phyloP scores from a whole-genome alignment of 352 stramenopile genomes.

The Globisporangium abappressorium region DNA sequence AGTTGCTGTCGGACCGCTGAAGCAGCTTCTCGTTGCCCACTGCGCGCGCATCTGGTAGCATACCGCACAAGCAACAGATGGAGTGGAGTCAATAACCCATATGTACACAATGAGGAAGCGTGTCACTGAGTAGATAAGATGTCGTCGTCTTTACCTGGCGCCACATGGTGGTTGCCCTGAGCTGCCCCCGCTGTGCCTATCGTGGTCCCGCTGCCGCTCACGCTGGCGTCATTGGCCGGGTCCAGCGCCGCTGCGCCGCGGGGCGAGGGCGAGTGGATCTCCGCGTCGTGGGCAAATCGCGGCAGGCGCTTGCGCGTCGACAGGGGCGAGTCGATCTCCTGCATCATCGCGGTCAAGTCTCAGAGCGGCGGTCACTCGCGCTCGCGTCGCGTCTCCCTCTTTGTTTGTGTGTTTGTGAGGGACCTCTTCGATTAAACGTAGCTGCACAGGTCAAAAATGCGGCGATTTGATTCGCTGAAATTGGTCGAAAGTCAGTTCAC shows the following conservation, averaged over 20 bases:
- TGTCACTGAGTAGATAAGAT: background rate
- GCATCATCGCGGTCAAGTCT: slow-evolving; percentile 21
- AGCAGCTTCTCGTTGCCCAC: slow-evolving; percentile 21
- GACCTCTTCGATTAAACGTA: slow-evolving; percentile 7
- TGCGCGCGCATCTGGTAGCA: background rate
- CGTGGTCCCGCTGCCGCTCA: background rate
- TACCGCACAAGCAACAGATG: background rate
- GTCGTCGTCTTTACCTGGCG: background rate
- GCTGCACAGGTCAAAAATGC: background rate
- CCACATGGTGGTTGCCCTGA: background rate
- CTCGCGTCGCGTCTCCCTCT: background rate
- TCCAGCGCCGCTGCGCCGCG: background rate
- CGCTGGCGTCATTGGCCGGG: background rate
- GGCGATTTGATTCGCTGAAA: slow-evolving; percentile 9
- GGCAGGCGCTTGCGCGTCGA: slow-evolving; percentile 26
- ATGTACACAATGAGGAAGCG: background rate
- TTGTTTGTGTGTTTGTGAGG: background rate
- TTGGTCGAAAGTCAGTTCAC: slow-evolving; percentile 2
- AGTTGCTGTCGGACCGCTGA: slow-evolving; percentile 8
- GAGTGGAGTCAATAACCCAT: background rate
- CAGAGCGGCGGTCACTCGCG: background rate
- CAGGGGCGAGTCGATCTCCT: slow-evolving; percentile 20
- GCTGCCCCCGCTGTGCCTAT: background rate
- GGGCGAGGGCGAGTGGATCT: background rate
- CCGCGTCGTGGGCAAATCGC: slow-evolving; percentile 12